Base-by-base conservation (phyloP, 106 monocot species). In the Dendrobium catenatum region DNA sequence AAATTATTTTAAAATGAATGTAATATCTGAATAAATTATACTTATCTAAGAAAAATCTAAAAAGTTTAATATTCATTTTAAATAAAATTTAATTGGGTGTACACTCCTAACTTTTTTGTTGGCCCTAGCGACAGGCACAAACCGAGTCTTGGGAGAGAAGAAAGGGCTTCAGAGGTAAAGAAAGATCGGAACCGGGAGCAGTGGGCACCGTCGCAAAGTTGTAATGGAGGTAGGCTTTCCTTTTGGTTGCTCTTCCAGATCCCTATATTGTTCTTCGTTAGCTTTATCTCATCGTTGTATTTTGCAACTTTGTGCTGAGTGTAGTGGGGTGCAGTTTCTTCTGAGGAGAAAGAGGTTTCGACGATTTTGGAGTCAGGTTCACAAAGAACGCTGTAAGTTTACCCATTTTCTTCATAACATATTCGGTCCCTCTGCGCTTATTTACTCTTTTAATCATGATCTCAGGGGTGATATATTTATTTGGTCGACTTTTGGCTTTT, bases 331-430 rank as follows among this genome's bases (percentile, higher is more conserved):
- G 66, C 37, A 46, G 83, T 66, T 33, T 43, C 64, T 6, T 83
- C 83, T 33, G 67, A 42, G 33, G 40, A 22, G 42, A 55, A 42
- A 29, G 73, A 83, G 48, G 79, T 72, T 79, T 72, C 72, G 31
- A 37, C 51, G 42, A 79, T 51, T 41, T 46, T 9, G 46, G 46
- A 46, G 46, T 6, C 46, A 46, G 41, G 78, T 20, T 73, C 79
- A n/a, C 70, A 83, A 37, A 70, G 78, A 9, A 83, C 83, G 43
- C 72, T 83, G 83, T 83, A 79, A 83, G 70, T 27, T 51, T 83
- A 59, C 44, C 17, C 13, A 48, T 72, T 66, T 56, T 27, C 42
- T 3, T 42, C 22, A 67, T 67, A 0, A 56, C 4, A 56, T 55
- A 24, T 78, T 78, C 9, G 13, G 18, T 49, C 0, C 46, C 49